Evolutionary conservation across 176 grass and related monocot genomes (phyloP), one percentile per base, ranked within the genome.

Genomic region (Ananas comosus): DNA sequence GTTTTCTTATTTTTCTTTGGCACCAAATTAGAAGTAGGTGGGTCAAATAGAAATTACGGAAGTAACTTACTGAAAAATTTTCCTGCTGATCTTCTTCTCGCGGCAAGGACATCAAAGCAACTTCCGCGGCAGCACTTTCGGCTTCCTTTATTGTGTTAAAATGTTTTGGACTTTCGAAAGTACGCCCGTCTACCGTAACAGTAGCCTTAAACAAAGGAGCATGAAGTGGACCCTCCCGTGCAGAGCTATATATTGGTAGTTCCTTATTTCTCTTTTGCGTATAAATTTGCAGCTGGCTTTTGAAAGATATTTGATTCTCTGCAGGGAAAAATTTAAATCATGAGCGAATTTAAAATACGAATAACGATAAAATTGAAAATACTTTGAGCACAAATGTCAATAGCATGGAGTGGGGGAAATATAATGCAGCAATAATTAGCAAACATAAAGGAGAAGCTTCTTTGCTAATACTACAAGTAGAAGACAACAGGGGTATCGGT

Each of bases 201-300:
- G n/a, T 59, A 64, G 79, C 80, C 75, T 92, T 96, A 74, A 89
- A 96, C n/a, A 49, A 73, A 64, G 54, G 25, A 64, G 64, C 49
- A 69, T 70, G 85, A 77, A 64, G 47, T 68, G 65, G 53, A 66
- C 81, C 92, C 4, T 69, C 64, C 10, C 64, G 13, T 65, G 81
- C 68, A 51, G 3, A 9, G 50, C 14, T 21, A 73, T 96, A 96
- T 0, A 16, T 74, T 70, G 88, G 92, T 74, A 83, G 27, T 0
- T 23, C 53, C 59, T 80, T 89, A 27, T 51, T 27, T 59, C 74
- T 84, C 81, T 83, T 96, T 79, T 92, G 92, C 59, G 76, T 68
- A 85, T 83, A 85, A 53, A 65, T 76, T 78, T 85, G 86, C 76
- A 96, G 76, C 53, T 85, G 86, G 49, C 2, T 85, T 86, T 96